Percentiles rank a stretch among this genome's conserved stretches.
These are phyloP conservation scores for Monosporascus sp. DNA, from an alignment of 2,329 filamentous ascomycete species.

Conservation along the genomic window DNA sequence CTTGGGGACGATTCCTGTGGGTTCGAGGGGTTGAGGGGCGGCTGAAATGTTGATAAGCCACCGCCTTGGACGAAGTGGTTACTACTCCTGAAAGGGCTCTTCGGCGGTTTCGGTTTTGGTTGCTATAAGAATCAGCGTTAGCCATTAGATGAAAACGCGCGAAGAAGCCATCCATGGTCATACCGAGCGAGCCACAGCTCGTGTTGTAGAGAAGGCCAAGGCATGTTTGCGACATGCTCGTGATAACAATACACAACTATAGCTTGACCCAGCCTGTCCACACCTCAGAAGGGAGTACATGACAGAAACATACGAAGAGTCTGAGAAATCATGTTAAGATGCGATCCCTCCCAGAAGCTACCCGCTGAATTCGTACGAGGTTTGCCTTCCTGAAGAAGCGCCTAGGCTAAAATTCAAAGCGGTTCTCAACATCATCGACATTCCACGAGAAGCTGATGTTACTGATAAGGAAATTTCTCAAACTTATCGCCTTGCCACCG, in stretches of 20 bases:
- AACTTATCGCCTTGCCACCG: background rate
- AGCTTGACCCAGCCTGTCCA: slow-evolving; percentile 20
- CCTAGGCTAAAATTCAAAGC: too few species aligned
- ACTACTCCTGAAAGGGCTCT: too few species aligned
- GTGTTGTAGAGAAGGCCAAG: slow-evolving; percentile 22
- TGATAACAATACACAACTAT: slow-evolving; percentile 2
- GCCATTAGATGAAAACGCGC: background rate
- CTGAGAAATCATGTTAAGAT: slow-evolving; percentile 19
- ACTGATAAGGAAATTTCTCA: background rate
- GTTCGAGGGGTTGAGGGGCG: too few species aligned
- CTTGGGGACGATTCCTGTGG: too few species aligned
- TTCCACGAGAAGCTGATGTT: background rate
- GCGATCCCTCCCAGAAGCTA: background rate
- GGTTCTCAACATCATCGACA: too few species aligned
- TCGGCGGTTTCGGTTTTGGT: background rate
- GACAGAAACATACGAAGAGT: slow-evolving; percentile 7
- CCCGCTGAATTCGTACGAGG: too few species aligned
- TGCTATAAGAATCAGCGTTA: background rate
- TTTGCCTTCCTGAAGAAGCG: too few species aligned
- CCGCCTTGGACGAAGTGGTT: too few species aligned
- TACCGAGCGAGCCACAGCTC: slow-evolving; percentile 5
- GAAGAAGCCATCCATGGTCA: background rate
- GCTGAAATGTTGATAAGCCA: too few species aligned
- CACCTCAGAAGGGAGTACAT: slow-evolving; percentile 23
- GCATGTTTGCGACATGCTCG: slow-evolving; percentile 12